A percentile compares a stretch with the other conserved stretches of the same genome.
Conservation (phyloP, 2,329 filamentous ascomycete species). For the Aspergillus spinulosporus region DNA sequence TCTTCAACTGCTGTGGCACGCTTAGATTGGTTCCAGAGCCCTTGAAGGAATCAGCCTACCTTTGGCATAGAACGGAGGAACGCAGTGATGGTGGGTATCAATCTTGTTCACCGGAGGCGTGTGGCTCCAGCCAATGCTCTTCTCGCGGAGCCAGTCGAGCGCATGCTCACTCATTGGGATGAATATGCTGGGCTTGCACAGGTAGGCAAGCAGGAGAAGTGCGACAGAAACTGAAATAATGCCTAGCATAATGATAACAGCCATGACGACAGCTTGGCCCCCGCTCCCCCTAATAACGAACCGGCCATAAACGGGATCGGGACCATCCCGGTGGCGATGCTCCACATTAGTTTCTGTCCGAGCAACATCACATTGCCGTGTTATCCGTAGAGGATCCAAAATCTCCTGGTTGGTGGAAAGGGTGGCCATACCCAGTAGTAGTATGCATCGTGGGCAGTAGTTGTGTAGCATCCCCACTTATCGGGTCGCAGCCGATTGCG, state of each 20-base stretch:
- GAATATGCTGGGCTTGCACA: neutral
- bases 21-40: neutral
- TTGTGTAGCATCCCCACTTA: too few relatives aligned
- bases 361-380: too few relatives aligned
- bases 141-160: constrained; percentile 24
- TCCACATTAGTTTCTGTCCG: too few relatives aligned
- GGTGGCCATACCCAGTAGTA: too few relatives aligned
- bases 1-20: constrained; percentile 20
- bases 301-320: too few relatives aligned
- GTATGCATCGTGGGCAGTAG: too few relatives aligned
- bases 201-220: neutral
- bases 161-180: neutral
- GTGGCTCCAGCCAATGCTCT: constrained; percentile 21
- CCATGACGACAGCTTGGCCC: constrained; percentile 16
- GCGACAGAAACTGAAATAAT: neutral
- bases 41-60: constrained; percentile 13
- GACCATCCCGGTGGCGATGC: too few relatives aligned
- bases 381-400: too few relatives aligned
- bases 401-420: too few relatives aligned
- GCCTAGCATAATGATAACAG: neutral
- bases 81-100: constrained; percentile 29
- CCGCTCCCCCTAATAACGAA: too few relatives aligned
- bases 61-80: constrained; percentile 27
- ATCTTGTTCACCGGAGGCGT: constrained; percentile 25
- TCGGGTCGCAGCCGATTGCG: too few relatives aligned